Conservation (phyloP, 2,329 filamentous ascomycete genomes). For the Colletotrichum sansevieriae region DNA sequence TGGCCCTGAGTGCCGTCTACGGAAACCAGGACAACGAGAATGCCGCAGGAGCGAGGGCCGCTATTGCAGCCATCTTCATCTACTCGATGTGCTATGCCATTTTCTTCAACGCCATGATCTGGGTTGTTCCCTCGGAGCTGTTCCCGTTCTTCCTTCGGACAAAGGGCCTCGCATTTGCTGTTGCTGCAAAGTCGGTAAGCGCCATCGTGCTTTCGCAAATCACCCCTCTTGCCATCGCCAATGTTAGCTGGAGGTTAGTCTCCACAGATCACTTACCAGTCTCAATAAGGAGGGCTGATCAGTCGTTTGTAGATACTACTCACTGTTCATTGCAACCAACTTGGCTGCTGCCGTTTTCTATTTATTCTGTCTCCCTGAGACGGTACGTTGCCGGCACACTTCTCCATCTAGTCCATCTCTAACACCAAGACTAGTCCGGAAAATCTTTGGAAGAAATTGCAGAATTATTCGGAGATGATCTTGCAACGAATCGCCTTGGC, state of each 20-base stretch:
- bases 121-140: slow-evolving; percentile 50
- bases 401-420: neutral
- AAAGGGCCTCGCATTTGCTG: slow-evolving; percentile 49
- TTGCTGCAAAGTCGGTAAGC: slow-evolving; percentile 47
- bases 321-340: slow-evolving; percentile 52
- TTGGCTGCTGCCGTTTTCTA: slow-evolving; percentile 50
- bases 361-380: slow-evolving; percentile 47
- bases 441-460: slow-evolving; percentile 46
- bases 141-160: slow-evolving; percentile 47
- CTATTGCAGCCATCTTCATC: slow-evolving; percentile 54
- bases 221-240: slow-evolving; percentile 51
- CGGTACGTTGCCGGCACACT: neutral
- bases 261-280: neutral
- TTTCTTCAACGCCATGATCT: slow-evolving; percentile 54
- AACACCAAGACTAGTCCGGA: slow-evolving; percentile 17
- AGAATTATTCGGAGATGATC: slow-evolving; percentile 45
- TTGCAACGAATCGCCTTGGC: slow-evolving; percentile 25
- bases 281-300: neutral
- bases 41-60: slow-evolving; percentile 47
- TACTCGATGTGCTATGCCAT: slow-evolving; percentile 52
- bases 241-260: slow-evolving; percentile 51
- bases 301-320: slow-evolving; percentile 46
- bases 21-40: slow-evolving; percentile 42
- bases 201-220: slow-evolving; percentile 50
- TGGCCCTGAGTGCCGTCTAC: slow-evolving; percentile 45